Percentiles rank a stretch among this genome's conserved stretches.
These are phyloP conservation scores for Periconia sp. DNA, from an alignment of 2,329 filamentous ascomycete genomes.

Conservation along the genomic window DNA sequence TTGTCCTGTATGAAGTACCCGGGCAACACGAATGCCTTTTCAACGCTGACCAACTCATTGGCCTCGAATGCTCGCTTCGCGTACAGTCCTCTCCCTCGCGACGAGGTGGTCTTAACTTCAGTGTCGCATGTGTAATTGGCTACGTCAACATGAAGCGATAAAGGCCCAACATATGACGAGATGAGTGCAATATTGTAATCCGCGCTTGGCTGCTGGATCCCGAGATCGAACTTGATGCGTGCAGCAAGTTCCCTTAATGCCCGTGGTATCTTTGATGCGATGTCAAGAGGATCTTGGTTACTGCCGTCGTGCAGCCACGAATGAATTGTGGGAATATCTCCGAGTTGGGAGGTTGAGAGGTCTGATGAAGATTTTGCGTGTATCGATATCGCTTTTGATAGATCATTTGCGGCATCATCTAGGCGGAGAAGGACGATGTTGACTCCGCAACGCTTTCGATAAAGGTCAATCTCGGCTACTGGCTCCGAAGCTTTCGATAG, in stretches of 20 bases:
- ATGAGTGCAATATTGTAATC: conserved; percentile 20
- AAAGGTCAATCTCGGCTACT: conserved; percentile 15
- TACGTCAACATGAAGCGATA: conserved; percentile 25
- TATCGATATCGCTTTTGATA: conserved; percentile 18
- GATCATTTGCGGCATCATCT: conserved; percentile 23
- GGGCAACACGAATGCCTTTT: conserved; percentile 54
- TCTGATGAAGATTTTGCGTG: conserved; percentile 6
- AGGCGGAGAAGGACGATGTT: conserved; percentile 27
- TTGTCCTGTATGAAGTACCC: conserved; percentile 41
- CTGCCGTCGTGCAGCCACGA: conserved; percentile 19
- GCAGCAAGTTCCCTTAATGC: conserved; percentile 20
- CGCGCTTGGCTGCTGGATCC: conserved; percentile 13
- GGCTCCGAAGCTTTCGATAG: conserved; percentile 2
- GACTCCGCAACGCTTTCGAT: conserved; percentile 27
- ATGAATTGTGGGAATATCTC: conserved; percentile 6
- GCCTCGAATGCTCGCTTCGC: conserved; percentile 50
- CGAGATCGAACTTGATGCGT: conserved; percentile 26
- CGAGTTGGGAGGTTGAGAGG: conserved; percentile 8
- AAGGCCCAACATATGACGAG: conserved; percentile 22
- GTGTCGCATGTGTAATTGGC: conserved; percentile 22
- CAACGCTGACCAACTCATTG: conserved; percentile 57
- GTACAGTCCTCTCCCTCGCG: conserved; percentile 54
- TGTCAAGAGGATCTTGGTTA: conserved; percentile 14
- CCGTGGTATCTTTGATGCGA: conserved; percentile 14
- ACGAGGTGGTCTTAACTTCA: conserved; percentile 41